Percentiles rank a stretch among this genome's conserved stretches.
Evolutionary conservation across 176 grass and related monocot species (phyloP).

Genomic region (Ananas comosus): DNA sequence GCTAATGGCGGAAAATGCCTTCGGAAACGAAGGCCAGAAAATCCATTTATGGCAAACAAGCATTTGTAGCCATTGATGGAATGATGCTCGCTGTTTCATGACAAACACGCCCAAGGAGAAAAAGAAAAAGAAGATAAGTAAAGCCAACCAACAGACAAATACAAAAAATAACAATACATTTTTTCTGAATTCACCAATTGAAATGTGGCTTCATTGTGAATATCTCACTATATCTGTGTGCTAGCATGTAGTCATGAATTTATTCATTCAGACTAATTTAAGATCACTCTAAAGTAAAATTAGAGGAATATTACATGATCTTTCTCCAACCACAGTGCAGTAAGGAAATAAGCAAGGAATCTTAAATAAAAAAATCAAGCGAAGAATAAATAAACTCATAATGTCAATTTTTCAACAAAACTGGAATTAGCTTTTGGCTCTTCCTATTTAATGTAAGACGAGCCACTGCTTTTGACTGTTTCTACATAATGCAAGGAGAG

Average conservation of each 20-base stretch:
- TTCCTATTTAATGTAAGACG: neutral
- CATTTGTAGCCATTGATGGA: constrained; percentile 60
- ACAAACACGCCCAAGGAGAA: constrained; percentile 1
- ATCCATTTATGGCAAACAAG: constrained; percentile 70
- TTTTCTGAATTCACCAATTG: neutral
- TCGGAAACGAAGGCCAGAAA: constrained; percentile 42
- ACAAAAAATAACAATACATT: neutral
- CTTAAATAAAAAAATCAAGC: neutral
- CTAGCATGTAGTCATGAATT: neutral
- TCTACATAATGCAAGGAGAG: neutral
- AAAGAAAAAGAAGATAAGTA: constrained; percentile 3
- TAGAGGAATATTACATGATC: too few relatives aligned
- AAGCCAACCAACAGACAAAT: neutral
- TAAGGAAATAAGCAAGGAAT: neutral
- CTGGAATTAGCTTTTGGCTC: neutral
- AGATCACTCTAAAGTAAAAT: too few relatives aligned
- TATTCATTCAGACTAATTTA: neutral
- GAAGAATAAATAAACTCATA: neutral
- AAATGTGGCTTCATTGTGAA: neutral
- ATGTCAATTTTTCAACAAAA: neutral
- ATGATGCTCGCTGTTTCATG: constrained; percentile 47
- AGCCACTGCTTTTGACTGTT: neutral
- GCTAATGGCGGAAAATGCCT: constrained; percentile 35
- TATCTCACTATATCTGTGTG: neutral
- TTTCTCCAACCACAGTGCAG: too few relatives aligned